phyloP scores from a whole-genome alignment of 768 basidiomycete genomes.

The Termitomyces sp. region DNA sequence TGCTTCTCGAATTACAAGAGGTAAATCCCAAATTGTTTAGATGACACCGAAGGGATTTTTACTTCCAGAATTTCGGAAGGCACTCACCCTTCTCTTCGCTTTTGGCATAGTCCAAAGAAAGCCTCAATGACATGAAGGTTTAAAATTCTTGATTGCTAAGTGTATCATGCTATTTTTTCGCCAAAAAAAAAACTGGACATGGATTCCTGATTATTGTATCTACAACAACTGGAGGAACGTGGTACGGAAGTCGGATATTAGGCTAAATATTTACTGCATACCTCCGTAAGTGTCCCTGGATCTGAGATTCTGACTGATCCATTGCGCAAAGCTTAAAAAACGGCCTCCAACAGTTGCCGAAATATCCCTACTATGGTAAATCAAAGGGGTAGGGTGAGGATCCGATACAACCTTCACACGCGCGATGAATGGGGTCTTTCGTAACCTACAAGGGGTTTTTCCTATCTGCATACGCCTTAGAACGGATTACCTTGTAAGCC shows the following conservation, averaged over 20 bases:
- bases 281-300: not conserved
- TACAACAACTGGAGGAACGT: not conserved
- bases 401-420: not conserved
- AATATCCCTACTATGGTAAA: not conserved
- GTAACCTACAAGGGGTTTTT: not conserved
- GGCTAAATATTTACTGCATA: not conserved
- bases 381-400: not conserved
- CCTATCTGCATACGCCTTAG: too few species aligned
- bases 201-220: not conserved
- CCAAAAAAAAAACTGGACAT: not conserved
- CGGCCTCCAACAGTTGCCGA: constrained; percentile 1
- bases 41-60: constrained; percentile 10
- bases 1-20: constrained; percentile 6
- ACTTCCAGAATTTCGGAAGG: constrained; percentile 8
- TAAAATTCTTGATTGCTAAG: not conserved
- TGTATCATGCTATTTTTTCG: not conserved
- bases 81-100: not conserved
- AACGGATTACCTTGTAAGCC: not conserved
- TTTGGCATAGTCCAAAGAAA: not conserved
- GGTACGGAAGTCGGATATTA: not conserved
- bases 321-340: constrained; percentile 6
- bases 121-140: not conserved
- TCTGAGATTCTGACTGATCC: constrained; percentile 5
- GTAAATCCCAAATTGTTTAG: constrained; percentile 12
- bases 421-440: not conserved